These are phyloP conservation scores for Alternaria brassicicola DNA, from an alignment of 2,329 filamentous ascomycete genomes.

Conservation along the genomic window DNA sequence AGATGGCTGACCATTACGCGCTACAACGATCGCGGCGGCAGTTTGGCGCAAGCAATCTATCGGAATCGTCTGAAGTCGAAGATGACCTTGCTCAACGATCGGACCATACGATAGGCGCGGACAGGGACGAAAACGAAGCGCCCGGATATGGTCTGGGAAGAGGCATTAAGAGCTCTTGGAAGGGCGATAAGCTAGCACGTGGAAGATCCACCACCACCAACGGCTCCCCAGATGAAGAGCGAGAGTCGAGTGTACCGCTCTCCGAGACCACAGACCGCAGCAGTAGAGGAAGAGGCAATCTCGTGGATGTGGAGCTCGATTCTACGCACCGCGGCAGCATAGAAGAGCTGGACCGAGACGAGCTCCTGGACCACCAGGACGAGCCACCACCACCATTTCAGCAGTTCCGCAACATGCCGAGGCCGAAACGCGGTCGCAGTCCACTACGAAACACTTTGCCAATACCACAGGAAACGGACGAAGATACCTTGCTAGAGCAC, in stretches of 20 bases:
- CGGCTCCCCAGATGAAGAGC: conserved; percentile 43
- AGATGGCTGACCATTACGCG: conserved; percentile 93
- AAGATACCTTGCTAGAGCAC: conserved; percentile 54
- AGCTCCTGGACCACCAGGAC: conserved; percentile 50
- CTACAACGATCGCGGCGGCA: conserved; percentile 87
- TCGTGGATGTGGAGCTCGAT: conserved; percentile 88
- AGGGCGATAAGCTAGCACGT: conserved; percentile 54
- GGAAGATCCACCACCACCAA: conserved; percentile 47
- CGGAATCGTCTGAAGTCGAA: conserved; percentile 84
- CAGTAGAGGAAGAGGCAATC: conserved; percentile 65
- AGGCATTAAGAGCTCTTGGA: conserved; percentile 65
- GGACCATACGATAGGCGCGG: conserved; percentile 59
- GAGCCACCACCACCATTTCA: conserved; percentile 64
- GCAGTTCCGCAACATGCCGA: conserved; percentile 58
- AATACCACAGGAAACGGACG: conserved; percentile 59
- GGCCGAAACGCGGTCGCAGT: conserved; percentile 48
- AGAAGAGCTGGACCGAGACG: conserved; percentile 48
- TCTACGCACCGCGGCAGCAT: conserved; percentile 60
- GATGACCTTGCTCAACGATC: conserved; percentile 62
- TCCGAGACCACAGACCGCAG: conserved; percentile 53
- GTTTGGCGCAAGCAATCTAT: conserved; percentile 81
- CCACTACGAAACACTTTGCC: conserved; percentile 49
- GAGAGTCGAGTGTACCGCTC: conserved; percentile 50
- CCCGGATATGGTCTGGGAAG: conserved; percentile 52
- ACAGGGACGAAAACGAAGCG: conserved; percentile 49